Conservation (phyloP, 345 rosid genomes). For the Camelina neglecta region DNA sequence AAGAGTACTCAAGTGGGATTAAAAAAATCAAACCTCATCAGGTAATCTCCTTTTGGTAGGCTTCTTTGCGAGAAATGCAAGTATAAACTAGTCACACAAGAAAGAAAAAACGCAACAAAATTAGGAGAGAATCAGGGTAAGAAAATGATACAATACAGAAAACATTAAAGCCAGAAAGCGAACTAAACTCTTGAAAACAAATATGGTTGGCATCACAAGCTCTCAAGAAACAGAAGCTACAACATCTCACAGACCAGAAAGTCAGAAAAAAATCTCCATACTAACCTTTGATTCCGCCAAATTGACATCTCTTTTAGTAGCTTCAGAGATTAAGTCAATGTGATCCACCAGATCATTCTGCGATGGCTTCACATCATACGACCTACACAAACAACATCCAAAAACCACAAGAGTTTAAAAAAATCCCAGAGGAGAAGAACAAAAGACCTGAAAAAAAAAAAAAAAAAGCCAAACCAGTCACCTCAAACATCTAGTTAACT, state of each 20-base stretch:
- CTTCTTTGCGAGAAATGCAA: conserved; percentile 64
- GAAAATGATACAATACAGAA: conserved; percentile 20
- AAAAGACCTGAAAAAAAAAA: not conserved
- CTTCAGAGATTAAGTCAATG: conserved; percentile 62
- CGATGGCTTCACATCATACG: conserved; percentile 67
- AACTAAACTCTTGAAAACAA: conserved; percentile 20
- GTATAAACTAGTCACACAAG: conserved; percentile 61
- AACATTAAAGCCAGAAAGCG: not conserved
- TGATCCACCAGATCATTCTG: conserved; percentile 82
- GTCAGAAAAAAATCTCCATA: conserved; percentile 7
- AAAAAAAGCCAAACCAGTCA: conserved; percentile 30
- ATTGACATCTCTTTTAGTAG: conserved; percentile 57
- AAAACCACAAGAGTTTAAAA: conserved; percentile 7
- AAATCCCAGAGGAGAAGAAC: conserved; percentile 10
- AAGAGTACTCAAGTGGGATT: conserved; percentile 4
- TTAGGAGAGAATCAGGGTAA: conserved; percentile 23
- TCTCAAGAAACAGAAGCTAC: conserved; percentile 26
- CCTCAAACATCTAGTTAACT: conserved; percentile 63
- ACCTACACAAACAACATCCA: conserved; percentile 54
- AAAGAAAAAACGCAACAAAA: conserved; percentile 7
- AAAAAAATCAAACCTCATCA: conserved; percentile 60
- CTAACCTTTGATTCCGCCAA: conserved; percentile 73
- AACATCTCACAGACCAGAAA: conserved; percentile 20
- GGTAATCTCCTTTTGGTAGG: conserved; percentile 55
- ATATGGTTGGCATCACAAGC: conserved; percentile 25